These are phyloP conservation scores for Phyllosticta ampelicida DNA, from an alignment of 2,329 filamentous ascomycete species.

Conservation along the genomic window DNA sequence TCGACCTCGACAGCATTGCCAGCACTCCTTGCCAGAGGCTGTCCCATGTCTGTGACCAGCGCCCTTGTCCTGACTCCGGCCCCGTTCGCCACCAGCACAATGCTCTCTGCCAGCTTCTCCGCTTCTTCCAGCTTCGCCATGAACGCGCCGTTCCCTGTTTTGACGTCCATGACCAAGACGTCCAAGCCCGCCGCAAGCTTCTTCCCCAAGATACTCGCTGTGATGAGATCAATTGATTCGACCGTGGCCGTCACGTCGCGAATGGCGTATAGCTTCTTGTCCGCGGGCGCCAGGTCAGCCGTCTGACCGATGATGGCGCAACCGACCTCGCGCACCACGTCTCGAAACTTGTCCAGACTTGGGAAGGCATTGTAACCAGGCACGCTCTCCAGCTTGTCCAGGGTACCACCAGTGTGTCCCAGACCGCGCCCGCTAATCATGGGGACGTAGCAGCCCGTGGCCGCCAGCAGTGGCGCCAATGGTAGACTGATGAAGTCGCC, in stretches of 20 bases:
- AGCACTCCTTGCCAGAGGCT: constrained; percentile 6
- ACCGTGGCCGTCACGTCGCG: constrained; percentile 10
- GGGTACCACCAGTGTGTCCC: constrained; percentile 10
- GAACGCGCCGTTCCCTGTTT: constrained; percentile 10
- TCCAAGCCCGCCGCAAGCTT: constrained; percentile 9
- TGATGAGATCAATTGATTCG: constrained; percentile 10
- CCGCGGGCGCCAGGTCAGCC: constrained; percentile 7
- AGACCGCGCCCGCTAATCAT: constrained; percentile 9
- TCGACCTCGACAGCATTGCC: constrained; percentile 10
- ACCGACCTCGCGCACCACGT: constrained; percentile 1
- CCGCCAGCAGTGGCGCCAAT: constrained; percentile 8
- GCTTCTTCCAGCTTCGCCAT: constrained; percentile 4
- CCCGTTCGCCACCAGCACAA: constrained; percentile 9
- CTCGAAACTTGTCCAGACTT: constrained; percentile 1
- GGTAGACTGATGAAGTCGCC: constrained; percentile 9
- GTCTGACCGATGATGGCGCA: constrained; percentile 10
- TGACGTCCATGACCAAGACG: constrained; percentile 10
- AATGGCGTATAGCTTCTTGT: constrained; percentile 10
- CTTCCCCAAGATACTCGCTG: constrained; percentile 7
- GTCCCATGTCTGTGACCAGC: constrained; percentile 5
- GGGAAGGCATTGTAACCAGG: constrained; percentile 6
- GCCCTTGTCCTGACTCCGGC: constrained; percentile 7
- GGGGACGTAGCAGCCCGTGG: constrained; percentile 9
- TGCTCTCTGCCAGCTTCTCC: constrained; percentile 1
- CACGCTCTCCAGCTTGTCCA: constrained; percentile 11